Evolutionary conservation across 2,329 filamentous ascomycete species (phyloP).

Genomic region (Metarhizium humberi): DNA sequence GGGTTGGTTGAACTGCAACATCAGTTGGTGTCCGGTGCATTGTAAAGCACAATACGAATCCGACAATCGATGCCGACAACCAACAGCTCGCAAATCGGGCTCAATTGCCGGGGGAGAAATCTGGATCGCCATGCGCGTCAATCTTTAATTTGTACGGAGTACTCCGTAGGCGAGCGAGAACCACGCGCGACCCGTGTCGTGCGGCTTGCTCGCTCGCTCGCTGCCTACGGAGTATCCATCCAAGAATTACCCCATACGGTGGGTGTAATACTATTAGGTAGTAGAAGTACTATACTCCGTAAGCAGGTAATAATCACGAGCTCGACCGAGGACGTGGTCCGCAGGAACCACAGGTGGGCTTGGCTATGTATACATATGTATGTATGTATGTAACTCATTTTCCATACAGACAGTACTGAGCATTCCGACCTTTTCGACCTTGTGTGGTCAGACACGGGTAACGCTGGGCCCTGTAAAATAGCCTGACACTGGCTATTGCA

Average conservation of each 20-base stretch:
- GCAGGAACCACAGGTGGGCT: background rate
- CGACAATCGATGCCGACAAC: background rate
- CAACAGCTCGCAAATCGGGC: background rate
- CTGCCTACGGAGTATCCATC: too few relatives aligned
- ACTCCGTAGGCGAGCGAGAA: background rate
- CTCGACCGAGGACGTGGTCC: background rate
- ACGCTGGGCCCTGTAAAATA: too few relatives aligned
- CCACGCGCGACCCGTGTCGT: background rate
- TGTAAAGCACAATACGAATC: background rate
- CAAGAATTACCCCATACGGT: background rate
- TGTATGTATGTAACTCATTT: too few relatives aligned
- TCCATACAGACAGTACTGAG: too few relatives aligned
- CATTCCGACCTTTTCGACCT: too few relatives aligned
- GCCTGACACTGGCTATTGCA: too few relatives aligned
- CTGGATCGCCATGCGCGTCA: background rate
- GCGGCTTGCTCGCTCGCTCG: background rate
- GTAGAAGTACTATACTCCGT: too few relatives aligned
- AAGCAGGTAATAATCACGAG: too few relatives aligned
- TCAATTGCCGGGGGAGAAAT: background rate
- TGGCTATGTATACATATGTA: too few relatives aligned
- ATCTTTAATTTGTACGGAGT: background rate
- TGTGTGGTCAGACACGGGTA: too few relatives aligned
- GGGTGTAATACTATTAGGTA: too few relatives aligned
- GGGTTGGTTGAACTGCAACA: background rate
- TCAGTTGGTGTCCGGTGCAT: background rate